Conservation (phyloP, 352 stramenopile species). For the Phytophthora multivora region DNA sequence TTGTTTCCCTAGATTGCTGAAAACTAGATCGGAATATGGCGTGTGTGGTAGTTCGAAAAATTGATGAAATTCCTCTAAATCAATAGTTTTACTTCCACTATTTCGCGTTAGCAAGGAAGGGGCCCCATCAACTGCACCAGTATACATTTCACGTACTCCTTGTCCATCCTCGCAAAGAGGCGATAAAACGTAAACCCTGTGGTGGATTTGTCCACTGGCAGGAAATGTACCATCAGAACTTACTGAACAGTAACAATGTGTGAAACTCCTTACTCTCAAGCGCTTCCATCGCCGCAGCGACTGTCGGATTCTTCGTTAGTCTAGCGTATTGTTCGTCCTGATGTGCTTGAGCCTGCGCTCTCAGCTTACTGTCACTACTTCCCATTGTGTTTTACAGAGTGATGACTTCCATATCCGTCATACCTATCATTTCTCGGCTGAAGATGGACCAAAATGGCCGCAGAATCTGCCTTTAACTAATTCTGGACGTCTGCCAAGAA, state of each 20-base stretch:
- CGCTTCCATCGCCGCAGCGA: slow-evolving; percentile 41
- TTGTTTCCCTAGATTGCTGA: slow-evolving; percentile 60
- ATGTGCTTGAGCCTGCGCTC: slow-evolving; percentile 24
- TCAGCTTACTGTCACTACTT: slow-evolving; percentile 46
- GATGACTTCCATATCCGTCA: no score
- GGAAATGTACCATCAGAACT: no score
- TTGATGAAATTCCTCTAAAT: slow-evolving; percentile 53
- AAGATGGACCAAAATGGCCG: background rate
- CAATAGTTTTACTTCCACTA: slow-evolving; percentile 62
- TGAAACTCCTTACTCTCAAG: slow-evolving; percentile 31
- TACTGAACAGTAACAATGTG: no score
- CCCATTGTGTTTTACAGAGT: slow-evolving; percentile 31
- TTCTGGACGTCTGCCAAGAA: slow-evolving; percentile 10
- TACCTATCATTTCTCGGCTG: background rate
- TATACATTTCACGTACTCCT: slow-evolving; percentile 31
- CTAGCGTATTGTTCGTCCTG: slow-evolving; percentile 36
- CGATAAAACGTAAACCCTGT: slow-evolving; percentile 48
- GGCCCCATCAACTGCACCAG: no score
- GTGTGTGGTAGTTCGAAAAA: slow-evolving; percentile 49
- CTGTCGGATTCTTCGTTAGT: slow-evolving; percentile 46
- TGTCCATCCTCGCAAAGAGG: slow-evolving; percentile 56
- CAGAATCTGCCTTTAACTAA: slow-evolving; percentile 6
- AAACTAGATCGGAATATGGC: slow-evolving; percentile 54
- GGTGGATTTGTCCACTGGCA: slow-evolving; percentile 44
- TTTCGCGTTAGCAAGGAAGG: background rate